Base-by-base conservation (phyloP, 2,329 filamentous ascomycete genomes). In the Xylaria sp. region DNA sequence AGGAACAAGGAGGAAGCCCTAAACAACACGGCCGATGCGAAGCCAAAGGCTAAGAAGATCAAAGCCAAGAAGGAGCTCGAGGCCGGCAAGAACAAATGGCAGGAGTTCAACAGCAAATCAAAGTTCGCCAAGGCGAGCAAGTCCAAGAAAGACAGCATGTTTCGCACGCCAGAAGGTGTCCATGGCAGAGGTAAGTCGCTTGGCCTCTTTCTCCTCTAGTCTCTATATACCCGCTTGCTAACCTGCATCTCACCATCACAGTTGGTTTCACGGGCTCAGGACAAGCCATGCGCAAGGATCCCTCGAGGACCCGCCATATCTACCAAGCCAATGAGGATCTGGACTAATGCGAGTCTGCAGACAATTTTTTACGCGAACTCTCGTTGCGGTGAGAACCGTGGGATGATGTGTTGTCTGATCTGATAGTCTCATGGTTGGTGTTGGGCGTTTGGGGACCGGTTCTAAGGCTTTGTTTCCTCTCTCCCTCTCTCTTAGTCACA, bases 231-330 rank as follows among this genome's bases (percentile, higher is more conserved):
- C n/a, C n/a, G n/a, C 12, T 31, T 43, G 57, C 75, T 78, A 71
- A 80, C 73, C 57, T 67, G 23, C 14, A 17, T 15, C 38, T 31
- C 50, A 6, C 9, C 11, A 17, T 25, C 23, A 4, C 69, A 97
- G 95, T 99, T 73, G 95, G 95, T 35, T 97, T 99, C 74, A 97
- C 92, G 8, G 95, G 95, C 65, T 97, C 94, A 57, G 95, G 95
- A 63, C 92, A 97, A 78, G 85, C 90, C 69, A 98, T 98, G 95
- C 91, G 93, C 71, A 97, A 97, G 78, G 95, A 97, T 75, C 87
- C 88, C 50, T 88, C 89, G 65, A 86, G 94, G 73, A 90, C 86
- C 75, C 89, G 92, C 72, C 92, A 97, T 74, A 89, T 95, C 69
- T 96, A 96, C 77, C 88, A 94, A 77, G 84, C 89, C 70, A 88